Percentiles rank a stretch among this genome's conserved stretches.
These are phyloP conservation scores for Emericellopsis atlantica DNA, from an alignment of 2,329 filamentous ascomycete genomes.

Conservation along the genomic window DNA sequence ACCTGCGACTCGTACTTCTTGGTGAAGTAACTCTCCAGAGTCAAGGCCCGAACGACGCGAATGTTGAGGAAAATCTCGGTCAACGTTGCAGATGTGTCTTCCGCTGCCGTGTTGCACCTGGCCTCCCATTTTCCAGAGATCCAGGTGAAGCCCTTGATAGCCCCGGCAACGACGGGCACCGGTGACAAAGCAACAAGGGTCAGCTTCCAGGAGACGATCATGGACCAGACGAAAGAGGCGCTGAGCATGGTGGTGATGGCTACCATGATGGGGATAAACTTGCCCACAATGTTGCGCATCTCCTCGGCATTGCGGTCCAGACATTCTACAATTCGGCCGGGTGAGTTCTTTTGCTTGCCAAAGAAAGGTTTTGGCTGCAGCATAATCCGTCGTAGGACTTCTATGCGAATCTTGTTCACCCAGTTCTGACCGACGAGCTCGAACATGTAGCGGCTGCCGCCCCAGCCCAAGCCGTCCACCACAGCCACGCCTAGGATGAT, in stretches of 20 bases:
- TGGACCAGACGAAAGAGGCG: slow-evolving; percentile 62
- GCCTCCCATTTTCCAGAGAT: slow-evolving; percentile 62
- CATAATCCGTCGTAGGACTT: slow-evolving; percentile 58
- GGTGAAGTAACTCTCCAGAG: slow-evolving; percentile 60
- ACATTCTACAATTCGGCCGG: slow-evolving; percentile 52
- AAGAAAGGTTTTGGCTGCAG: slow-evolving; percentile 73
- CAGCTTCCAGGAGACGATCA: slow-evolving; percentile 66
- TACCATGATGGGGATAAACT: slow-evolving; percentile 61
- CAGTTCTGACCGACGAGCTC: slow-evolving; percentile 63
- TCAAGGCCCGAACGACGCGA: slow-evolving; percentile 62
- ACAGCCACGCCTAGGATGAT: slow-evolving; percentile 56
- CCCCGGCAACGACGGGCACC: slow-evolving; percentile 52
- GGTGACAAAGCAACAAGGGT: slow-evolving; percentile 63
- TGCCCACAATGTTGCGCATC: slow-evolving; percentile 69
- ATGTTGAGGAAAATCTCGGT: slow-evolving; percentile 70
- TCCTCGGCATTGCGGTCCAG: slow-evolving; percentile 79
- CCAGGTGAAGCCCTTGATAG: slow-evolving; percentile 52
- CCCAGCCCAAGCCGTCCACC: slow-evolving; percentile 52
- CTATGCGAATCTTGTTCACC: slow-evolving; percentile 58
- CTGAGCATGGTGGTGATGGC: slow-evolving; percentile 54
- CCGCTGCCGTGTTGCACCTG: slow-evolving; percentile 49
- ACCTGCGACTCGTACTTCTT: slow-evolving; percentile 45
- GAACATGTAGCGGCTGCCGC: slow-evolving; percentile 56
- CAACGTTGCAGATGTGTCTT: slow-evolving; percentile 42
- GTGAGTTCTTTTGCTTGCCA: slow-evolving; percentile 51